These are phyloP conservation scores for Boletus pseudopeckii DNA, from an alignment of 768 basidiomycete genomes.

Conservation along the genomic window DNA sequence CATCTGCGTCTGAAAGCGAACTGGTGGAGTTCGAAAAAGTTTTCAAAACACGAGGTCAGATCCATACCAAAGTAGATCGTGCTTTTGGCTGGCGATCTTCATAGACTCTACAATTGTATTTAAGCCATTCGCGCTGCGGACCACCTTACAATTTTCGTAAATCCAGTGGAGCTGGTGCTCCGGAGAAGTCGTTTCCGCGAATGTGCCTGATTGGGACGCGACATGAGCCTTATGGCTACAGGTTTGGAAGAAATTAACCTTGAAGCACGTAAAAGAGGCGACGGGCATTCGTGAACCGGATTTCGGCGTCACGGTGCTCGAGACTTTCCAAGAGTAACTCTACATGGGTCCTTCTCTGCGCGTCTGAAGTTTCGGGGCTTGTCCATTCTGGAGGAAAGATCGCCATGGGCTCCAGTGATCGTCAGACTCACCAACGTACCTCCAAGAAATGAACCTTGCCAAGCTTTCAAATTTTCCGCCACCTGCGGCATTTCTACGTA, in stretches of 20 bases:
- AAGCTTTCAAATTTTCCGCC: constrained; percentile 81
- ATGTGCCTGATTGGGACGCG: constrained; percentile 57
- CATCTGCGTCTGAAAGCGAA: constrained; percentile 72
- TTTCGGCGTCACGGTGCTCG: constrained; percentile 81
- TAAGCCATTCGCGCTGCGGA: constrained; percentile 81
- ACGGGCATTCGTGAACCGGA: constrained; percentile 83
- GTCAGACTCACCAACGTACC: constrained; percentile 43
- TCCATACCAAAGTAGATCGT: constrained; percentile 73
- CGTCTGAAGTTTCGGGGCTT: constrained; percentile 46
- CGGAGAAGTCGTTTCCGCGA: constrained; percentile 85
- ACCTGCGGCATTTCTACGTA: constrained; percentile 94
- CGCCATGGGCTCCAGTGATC: neutral
- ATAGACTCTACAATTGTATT: constrained; percentile 81
- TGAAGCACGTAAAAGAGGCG: constrained; percentile 88
- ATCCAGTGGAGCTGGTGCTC: constrained; percentile 97
- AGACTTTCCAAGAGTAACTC: constrained; percentile 81
- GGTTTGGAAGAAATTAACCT: constrained; percentile 46
- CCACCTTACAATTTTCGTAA: constrained; percentile 86
- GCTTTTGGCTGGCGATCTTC: constrained; percentile 85
- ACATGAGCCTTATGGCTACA: neutral
- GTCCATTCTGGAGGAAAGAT: constrained; percentile 65
- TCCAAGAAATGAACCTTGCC: constrained; percentile 78
- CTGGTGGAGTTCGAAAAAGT: constrained; percentile 36
- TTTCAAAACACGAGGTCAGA: neutral
- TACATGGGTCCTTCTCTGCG: constrained; percentile 68